Evolutionary conservation across 106 monocot genomes (phyloP).

Genomic region (Dendrobium chrysotoxum): DNA sequence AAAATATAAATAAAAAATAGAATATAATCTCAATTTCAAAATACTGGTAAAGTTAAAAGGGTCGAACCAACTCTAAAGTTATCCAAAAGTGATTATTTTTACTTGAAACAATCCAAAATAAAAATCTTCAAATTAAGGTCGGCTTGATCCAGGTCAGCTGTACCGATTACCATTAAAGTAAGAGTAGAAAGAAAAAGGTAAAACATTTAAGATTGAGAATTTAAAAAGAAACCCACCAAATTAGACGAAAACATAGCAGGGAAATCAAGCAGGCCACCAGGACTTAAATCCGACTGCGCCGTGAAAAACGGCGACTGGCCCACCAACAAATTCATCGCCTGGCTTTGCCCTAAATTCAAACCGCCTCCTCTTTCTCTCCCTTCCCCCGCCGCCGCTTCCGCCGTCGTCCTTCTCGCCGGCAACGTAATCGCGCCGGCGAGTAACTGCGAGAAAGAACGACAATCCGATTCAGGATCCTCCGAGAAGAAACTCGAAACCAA

Average conservation of each 20-base stretch:
- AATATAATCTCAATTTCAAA: neutral
- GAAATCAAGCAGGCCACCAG: slow-evolving; percentile 26
- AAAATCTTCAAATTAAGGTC: neutral
- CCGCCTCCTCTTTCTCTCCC: slow-evolving; percentile 6
- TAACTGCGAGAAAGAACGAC: slow-evolving; percentile 41
- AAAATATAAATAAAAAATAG: too few species aligned
- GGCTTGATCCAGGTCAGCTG: neutral
- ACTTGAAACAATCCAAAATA: neutral
- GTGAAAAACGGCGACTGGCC: slow-evolving; percentile 18
- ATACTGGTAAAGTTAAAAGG: too few species aligned
- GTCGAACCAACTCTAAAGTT: too few species aligned
- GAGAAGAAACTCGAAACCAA: slow-evolving; percentile 37
- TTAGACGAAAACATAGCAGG: slow-evolving; percentile 18
- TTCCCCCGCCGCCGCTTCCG: neutral
- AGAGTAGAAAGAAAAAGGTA: neutral
- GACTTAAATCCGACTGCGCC: slow-evolving; percentile 26
- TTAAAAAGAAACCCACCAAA: slow-evolving; percentile 1
- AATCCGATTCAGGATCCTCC: slow-evolving; percentile 23
- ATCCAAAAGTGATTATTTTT: too few species aligned
- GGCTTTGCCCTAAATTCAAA: slow-evolving; percentile 6
- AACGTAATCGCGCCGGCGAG: slow-evolving; percentile 37
- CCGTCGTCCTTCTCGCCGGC: slow-evolving; percentile 10
- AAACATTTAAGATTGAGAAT: neutral
- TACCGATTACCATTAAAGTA: neutral
- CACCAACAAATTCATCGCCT: slow-evolving; percentile 7